A percentile compares a stretch with the other conserved stretches of the same genome.
Conservation (phyloP, 352 stramenopile genomes). For the Pythium volutum region DNA sequence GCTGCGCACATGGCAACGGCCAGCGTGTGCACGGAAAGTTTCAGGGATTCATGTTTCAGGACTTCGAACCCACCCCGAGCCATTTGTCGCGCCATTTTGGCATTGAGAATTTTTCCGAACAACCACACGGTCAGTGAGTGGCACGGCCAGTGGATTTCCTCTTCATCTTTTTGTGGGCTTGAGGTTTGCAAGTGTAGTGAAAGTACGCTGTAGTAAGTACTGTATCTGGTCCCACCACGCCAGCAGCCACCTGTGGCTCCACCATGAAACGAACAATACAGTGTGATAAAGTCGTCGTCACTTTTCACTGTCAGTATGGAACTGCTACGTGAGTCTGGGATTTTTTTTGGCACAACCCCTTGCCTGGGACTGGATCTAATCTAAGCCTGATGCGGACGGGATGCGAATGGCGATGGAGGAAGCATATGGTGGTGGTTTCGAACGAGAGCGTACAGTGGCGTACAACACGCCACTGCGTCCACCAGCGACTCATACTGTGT, state of each 20-base stretch:
- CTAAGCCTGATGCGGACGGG: not conserved
- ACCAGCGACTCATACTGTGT: not conserved
- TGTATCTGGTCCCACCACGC: not conserved
- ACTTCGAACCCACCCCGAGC: constrained; percentile 5
- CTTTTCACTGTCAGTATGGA: not conserved
- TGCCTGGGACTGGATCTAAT: not conserved
- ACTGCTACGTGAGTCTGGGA: not conserved
- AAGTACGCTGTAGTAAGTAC: not conserved
- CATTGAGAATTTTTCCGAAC: not conserved
- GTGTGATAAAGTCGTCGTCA: not conserved
- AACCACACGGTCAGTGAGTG: not conserved
- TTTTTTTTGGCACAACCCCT: not conserved
- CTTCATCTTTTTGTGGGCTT: too few species aligned
- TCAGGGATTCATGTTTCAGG: constrained; percentile 16
- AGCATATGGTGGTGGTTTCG: too few species aligned
- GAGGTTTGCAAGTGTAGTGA: not conserved
- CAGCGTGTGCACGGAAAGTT: constrained; percentile 18
- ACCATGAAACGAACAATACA: too few species aligned
- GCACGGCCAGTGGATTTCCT: too few species aligned
- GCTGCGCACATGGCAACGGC: constrained; percentile 9
- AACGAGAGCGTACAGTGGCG: too few species aligned
- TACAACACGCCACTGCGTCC: not conserved
- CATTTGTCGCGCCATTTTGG: constrained; percentile 2
- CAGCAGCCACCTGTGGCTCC: not conserved
- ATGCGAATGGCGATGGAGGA: not conserved